Percentiles rank a stretch among this genome's conserved stretches.
These are phyloP conservation scores for Pestalotiopsis sp. DNA, from an alignment of 2,329 filamentous ascomycete species.

Conservation along the genomic window DNA sequence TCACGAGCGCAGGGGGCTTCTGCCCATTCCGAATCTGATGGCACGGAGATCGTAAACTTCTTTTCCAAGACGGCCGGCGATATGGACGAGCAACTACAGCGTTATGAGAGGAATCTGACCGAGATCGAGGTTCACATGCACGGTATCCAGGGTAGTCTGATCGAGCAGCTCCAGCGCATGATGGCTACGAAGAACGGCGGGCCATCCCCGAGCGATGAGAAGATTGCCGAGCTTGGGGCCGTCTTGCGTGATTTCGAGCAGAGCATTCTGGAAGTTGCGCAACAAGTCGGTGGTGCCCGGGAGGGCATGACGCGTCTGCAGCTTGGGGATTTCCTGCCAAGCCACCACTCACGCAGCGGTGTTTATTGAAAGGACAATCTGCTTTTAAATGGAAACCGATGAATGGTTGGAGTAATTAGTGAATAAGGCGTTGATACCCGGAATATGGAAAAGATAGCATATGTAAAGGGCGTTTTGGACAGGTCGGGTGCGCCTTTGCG, in stretches of 20 bases:
- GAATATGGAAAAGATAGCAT: slow-evolving; percentile 16
- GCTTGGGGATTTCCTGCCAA: slow-evolving; percentile 46
- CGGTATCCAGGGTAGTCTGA: slow-evolving; percentile 62
- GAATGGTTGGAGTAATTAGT: background rate
- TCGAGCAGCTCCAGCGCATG: slow-evolving; percentile 60
- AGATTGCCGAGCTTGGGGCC: slow-evolving; percentile 53
- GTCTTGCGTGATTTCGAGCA: slow-evolving; percentile 68
- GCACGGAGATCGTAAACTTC: slow-evolving; percentile 64
- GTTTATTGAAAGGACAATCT: slow-evolving; percentile 24
- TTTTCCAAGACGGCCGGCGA: slow-evolving; percentile 66
- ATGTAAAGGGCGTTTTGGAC: background rate
- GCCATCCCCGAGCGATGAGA: slow-evolving; percentile 44
- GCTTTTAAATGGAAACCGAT: background rate
- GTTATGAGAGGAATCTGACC: slow-evolving; percentile 59
- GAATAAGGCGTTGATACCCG: slow-evolving; percentile 28
- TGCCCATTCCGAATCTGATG: slow-evolving; percentile 47
- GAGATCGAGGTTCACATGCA: slow-evolving; percentile 69
- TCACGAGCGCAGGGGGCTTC: slow-evolving; percentile 42
- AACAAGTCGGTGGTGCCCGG: slow-evolving; percentile 59
- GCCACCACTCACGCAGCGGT: slow-evolving; percentile 26
- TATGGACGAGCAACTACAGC: slow-evolving; percentile 59
- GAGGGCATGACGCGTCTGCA: slow-evolving; percentile 64
- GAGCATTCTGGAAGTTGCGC: slow-evolving; percentile 65
- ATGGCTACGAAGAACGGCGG: slow-evolving; percentile 43
- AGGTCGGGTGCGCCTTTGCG: background rate